Evolutionary conservation across 805 yeast genomes (phyloP).

Genomic region (Suhomyces tanzawaensis): DNA sequence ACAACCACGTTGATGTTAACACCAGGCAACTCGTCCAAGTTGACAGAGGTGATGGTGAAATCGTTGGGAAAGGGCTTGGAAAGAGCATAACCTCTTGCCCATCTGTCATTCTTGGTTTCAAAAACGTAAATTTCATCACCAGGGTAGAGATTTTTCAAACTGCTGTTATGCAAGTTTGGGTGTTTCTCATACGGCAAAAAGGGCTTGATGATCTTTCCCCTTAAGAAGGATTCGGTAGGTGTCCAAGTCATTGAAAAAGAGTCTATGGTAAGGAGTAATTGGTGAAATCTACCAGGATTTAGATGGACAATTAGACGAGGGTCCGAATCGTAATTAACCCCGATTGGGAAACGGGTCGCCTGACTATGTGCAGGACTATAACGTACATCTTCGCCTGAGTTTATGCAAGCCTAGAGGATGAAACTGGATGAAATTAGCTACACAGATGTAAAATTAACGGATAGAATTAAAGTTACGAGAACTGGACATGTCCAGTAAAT

Average conservation of each 20-base stretch:
- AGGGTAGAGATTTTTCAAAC: slow-evolving; percentile 56
- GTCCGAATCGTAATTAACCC: slow-evolving; percentile 4
- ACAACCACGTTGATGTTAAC: slow-evolving; percentile 51
- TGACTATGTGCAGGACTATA: too few species aligned
- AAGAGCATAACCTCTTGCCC: slow-evolving; percentile 80
- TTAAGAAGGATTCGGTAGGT: slow-evolving; percentile 35
- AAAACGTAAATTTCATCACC: slow-evolving; percentile 79
- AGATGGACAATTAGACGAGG: slow-evolving; percentile 5
- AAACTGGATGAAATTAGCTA: not conserved
- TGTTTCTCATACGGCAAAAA: slow-evolving; percentile 43
- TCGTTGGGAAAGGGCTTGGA: slow-evolving; percentile 70
- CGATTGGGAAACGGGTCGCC: slow-evolving; percentile 3
- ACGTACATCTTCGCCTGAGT: too few species aligned
- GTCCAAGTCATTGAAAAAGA: slow-evolving; percentile 33
- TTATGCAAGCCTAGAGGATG: not conserved
- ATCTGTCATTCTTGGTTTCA: slow-evolving; percentile 56
- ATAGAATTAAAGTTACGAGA: too few species aligned
- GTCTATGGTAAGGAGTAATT: not conserved
- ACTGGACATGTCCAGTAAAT: too few species aligned
- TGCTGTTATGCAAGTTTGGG: slow-evolving; percentile 34
- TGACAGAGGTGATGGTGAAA: slow-evolving; percentile 58
- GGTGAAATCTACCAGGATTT: not conserved
- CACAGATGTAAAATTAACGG: too few species aligned
- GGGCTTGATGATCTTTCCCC: slow-evolving; percentile 38
- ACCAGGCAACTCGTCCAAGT: slow-evolving; percentile 63